Conservation (phyloP, 176 grass and related monocot genomes). For the Miscanthus lutarioriparius region DNA sequence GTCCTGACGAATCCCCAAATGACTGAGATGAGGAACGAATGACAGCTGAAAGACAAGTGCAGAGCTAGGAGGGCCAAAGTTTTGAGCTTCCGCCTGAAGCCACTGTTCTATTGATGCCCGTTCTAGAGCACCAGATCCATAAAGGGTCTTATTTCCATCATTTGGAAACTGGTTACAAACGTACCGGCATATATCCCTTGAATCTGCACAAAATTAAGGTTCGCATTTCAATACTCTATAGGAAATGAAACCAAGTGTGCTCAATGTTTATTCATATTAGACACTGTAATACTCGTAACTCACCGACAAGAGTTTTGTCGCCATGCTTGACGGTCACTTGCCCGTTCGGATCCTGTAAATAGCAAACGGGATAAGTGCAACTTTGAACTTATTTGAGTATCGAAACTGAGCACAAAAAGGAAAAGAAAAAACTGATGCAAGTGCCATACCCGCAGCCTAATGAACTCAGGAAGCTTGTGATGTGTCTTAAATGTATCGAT, state of each 20-base stretch:
- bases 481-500: constrained; percentile 69
- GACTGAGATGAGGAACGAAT: constrained; percentile 50
- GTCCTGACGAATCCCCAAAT: constrained; percentile 47
- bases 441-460: constrained; percentile 55
- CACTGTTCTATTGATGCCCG: constrained; percentile 81
- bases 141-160: constrained; percentile 62
- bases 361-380: background rate
- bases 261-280: background rate
- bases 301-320: constrained; percentile 64
- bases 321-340: constrained; percentile 88
- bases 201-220: constrained; percentile 38
- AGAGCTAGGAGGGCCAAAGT: constrained; percentile 67
- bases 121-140: constrained; percentile 65
- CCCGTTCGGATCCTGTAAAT: constrained; percentile 74
- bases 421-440: background rate
- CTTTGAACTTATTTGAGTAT: constrained; percentile 12
- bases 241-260: background rate
- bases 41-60: constrained; percentile 81
- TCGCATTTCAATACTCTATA: constrained; percentile 16
- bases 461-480: constrained; percentile 76
- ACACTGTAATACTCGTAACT: background rate
- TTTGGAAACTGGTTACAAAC: constrained; percentile 63
- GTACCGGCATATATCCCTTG: constrained; percentile 61
- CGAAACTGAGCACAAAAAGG: background rate
- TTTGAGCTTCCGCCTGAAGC: constrained; percentile 73